Percentiles rank a stretch among this genome's conserved stretches.
These are phyloP conservation scores for Medicago arabica DNA, from an alignment of 306 rosid species.

Conservation along the genomic window DNA sequence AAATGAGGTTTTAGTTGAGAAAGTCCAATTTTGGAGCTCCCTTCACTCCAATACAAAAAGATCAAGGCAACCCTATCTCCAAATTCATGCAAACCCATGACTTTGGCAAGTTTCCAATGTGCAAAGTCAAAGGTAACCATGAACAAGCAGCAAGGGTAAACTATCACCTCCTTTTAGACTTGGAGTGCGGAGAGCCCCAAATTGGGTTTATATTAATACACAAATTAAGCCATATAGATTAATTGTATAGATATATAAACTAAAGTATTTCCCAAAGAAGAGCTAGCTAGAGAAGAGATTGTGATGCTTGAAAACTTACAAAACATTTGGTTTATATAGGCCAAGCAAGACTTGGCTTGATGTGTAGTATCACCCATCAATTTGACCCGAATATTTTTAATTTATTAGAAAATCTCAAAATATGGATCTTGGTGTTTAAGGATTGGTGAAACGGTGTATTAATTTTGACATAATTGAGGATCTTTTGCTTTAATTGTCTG, in stretches of 20 bases:
- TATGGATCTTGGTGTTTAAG: slow-evolving; percentile 27
- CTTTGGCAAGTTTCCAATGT: neutral
- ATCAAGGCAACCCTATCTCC: slow-evolving; percentile 64
- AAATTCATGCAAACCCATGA: slow-evolving; percentile 67
- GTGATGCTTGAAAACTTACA: slow-evolving; percentile 35
- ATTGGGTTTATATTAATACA: neutral
- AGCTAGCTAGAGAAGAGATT: slow-evolving; percentile 11
- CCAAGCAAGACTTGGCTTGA: neutral
- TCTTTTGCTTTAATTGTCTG: slow-evolving; percentile 22
- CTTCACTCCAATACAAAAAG: slow-evolving; percentile 80
- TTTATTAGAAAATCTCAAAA: slow-evolving; percentile 26
- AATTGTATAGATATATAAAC: neutral
- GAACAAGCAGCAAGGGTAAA: slow-evolving; percentile 69
- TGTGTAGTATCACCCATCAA: slow-evolving; percentile 37
- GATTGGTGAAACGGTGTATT: slow-evolving; percentile 40
- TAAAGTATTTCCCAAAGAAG: neutral
- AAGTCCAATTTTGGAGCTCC: slow-evolving; percentile 50
- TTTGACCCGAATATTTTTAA: slow-evolving; percentile 32
- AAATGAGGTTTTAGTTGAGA: neutral
- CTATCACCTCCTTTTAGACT: slow-evolving; percentile 60
- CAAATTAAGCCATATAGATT: neutral
- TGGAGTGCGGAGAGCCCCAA: slow-evolving; percentile 68
- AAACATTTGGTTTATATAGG: slow-evolving; percentile 40
- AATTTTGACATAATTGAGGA: slow-evolving; percentile 26
- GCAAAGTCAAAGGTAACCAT: slow-evolving; percentile 57